phyloP scores from a whole-genome alignment of 208 protist species.

The Leishmania tropica region DNA sequence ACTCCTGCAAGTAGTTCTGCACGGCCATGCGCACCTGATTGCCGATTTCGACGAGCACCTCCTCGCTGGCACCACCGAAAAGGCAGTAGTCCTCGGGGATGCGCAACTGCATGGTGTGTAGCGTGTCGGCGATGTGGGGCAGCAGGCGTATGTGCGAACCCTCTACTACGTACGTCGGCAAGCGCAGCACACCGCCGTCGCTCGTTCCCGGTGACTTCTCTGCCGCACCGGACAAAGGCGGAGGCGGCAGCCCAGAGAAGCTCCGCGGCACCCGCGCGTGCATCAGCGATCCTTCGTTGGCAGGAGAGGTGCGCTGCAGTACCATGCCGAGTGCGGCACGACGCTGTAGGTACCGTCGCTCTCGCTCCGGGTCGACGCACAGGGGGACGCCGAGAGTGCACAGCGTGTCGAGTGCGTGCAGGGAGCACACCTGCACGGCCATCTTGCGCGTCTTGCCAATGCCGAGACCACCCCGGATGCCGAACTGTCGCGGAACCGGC shows the following conservation, averaged over 20 bases:
- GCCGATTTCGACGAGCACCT: constrained; percentile 17
- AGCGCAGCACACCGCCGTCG: constrained; percentile 23
- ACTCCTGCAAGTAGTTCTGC: constrained; percentile 56
- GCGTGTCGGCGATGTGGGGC: constrained; percentile 52
- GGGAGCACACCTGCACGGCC: constrained; percentile 64
- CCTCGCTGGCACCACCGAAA: constrained; percentile 32
- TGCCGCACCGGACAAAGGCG: neutral
- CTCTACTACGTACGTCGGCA: constrained; percentile 76
- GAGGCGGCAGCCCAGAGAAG: constrained; percentile 18
- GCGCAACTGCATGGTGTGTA: constrained; percentile 48
- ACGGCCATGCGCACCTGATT: constrained; percentile 64
- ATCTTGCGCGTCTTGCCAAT: constrained; percentile 51
- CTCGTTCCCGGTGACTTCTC: neutral
- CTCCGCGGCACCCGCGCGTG: neutral
- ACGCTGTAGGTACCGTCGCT: constrained; percentile 48
- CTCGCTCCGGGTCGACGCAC: constrained; percentile 39
- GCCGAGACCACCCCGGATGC: constrained; percentile 71
- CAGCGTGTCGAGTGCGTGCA: constrained; percentile 80
- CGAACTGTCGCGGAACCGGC: constrained; percentile 63
- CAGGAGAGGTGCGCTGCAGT: constrained; percentile 19
- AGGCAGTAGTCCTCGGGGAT: constrained; percentile 73
- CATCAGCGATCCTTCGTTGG: neutral
- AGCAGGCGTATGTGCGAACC: constrained; percentile 51
- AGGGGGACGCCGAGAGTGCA: constrained; percentile 56
- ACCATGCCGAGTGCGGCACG: constrained; percentile 41